Percentiles rank a stretch among this genome's conserved stretches.
Conservation (phyloP, 192 early-diverging fungal species). For the Pilobolus umbonatus region DNA sequence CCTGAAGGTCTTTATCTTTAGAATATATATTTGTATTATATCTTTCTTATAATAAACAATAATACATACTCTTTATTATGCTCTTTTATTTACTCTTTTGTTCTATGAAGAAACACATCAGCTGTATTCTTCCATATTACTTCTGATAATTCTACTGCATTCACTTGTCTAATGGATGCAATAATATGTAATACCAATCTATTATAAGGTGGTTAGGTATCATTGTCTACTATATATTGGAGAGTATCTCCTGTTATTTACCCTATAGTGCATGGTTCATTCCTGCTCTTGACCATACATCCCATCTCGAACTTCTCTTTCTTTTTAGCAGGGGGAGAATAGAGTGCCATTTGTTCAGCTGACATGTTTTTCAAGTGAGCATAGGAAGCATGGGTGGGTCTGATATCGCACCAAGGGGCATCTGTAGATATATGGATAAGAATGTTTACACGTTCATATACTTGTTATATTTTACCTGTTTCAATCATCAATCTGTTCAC, state of each 20-base stretch:
- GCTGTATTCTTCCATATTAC: constrained; percentile 63
- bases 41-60: neutral
- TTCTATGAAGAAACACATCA: constrained; percentile 61
- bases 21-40: neutral
- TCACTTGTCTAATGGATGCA: constrained; percentile 52
- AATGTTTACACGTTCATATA: neutral
- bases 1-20: constrained; percentile 94
- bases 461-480: constrained; percentile 51
- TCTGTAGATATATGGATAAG: constrained; percentile 38
- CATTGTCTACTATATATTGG: too few species aligned
- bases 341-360: constrained; percentile 29
- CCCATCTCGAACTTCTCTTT: constrained; percentile 72
- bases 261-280: constrained; percentile 78
- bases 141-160: constrained; percentile 51
- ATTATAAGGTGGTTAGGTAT: too few species aligned
- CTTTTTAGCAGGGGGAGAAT: constrained; percentile 53
- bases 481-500: constrained; percentile 83
- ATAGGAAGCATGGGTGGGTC: constrained; percentile 79
- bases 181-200: constrained; percentile 69
- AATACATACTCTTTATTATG: neutral
- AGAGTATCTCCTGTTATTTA: constrained; percentile 24
- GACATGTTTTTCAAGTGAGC: constrained; percentile 40
- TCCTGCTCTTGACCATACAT: constrained; percentile 72
- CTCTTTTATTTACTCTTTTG: neutral
- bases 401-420: constrained; percentile 89